Conservation (phyloP, 2,329 filamentous ascomycete genomes). For the Fusarium sp. region DNA sequence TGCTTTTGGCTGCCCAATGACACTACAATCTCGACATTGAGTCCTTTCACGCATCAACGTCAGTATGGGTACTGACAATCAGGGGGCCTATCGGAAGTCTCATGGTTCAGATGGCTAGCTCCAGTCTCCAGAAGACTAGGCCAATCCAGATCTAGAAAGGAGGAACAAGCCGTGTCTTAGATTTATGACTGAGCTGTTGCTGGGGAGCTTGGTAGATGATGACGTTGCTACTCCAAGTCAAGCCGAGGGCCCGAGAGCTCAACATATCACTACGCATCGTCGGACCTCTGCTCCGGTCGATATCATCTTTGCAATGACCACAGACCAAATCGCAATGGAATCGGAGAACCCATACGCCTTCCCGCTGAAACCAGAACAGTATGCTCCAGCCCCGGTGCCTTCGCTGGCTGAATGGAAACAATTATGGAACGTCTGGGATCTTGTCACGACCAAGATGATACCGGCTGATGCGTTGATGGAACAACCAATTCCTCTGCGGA, state of each 20-base stretch:
- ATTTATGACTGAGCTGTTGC: neutral
- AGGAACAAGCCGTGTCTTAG: neutral
- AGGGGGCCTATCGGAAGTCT: neutral
- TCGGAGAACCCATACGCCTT: slow-evolving; percentile 10
- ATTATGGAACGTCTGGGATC: slow-evolving; percentile 27
- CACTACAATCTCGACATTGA: neutral
- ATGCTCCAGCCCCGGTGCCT: slow-evolving; percentile 17
- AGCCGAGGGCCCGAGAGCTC: neutral
- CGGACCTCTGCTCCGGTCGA: fast-evolving
- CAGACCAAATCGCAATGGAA: neutral
- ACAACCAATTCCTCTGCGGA: slow-evolving; percentile 22
- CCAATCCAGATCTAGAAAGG: neutral
- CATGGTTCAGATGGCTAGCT: neutral
- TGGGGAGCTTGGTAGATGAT: neutral
- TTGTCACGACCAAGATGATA: slow-evolving; percentile 21
- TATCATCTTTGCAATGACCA: fast-evolving
- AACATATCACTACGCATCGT: neutral
- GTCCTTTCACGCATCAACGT: neutral
- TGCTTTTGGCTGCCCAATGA: neutral
- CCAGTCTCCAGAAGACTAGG: neutral
- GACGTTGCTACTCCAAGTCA: neutral
- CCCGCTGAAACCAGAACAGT: neutral
- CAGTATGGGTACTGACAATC: neutral
- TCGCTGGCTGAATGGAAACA: slow-evolving; percentile 26
- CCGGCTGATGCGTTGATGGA: slow-evolving; percentile 11